Conservation (phyloP, 2,329 filamentous ascomycete species). For the Ophiocordyceps australis region DNA sequence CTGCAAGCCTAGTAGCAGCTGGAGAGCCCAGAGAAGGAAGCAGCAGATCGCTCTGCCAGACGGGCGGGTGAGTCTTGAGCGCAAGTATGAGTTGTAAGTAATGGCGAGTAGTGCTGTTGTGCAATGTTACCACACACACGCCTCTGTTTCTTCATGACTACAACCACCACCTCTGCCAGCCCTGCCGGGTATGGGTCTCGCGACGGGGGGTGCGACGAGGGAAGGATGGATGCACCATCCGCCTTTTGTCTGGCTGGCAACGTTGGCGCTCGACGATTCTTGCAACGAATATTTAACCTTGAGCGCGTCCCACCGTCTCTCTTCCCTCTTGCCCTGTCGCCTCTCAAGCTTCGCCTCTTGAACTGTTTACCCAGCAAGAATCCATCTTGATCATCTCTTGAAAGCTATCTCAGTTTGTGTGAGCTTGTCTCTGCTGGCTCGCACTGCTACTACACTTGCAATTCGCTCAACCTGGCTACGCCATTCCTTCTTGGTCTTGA, state of each 20-base stretch:
- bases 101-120: slow-evolving; percentile 1
- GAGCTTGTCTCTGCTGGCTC: not conserved
- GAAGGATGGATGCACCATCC: not conserved
- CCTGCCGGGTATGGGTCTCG: slow-evolving; percentile 1
- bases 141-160: not conserved
- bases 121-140: slow-evolving; percentile 1
- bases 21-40: not conserved
- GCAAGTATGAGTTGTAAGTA: slow-evolving; percentile 1
- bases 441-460: not conserved
- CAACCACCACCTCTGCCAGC: slow-evolving; percentile 1
- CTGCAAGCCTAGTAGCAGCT: no score
- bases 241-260: slow-evolving; percentile 1
- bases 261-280: slow-evolving; percentile 4
- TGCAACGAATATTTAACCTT: slow-evolving; percentile 11
- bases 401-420: no score
- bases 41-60: slow-evolving; percentile 2
- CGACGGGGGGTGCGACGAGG: slow-evolving; percentile 2
- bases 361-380: no score
- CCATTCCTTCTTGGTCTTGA: slow-evolving; percentile 1
- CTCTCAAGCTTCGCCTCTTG: slow-evolving; percentile 9
- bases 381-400: slow-evolving; percentile 1
- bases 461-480: not conserved
- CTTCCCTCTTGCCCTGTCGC: slow-evolving; percentile 3
- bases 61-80: not conserved
- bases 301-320: no score